Evolutionary conservation across 2,329 filamentous ascomycete species (phyloP).

Genomic region (Aspergillus sp.): DNA sequence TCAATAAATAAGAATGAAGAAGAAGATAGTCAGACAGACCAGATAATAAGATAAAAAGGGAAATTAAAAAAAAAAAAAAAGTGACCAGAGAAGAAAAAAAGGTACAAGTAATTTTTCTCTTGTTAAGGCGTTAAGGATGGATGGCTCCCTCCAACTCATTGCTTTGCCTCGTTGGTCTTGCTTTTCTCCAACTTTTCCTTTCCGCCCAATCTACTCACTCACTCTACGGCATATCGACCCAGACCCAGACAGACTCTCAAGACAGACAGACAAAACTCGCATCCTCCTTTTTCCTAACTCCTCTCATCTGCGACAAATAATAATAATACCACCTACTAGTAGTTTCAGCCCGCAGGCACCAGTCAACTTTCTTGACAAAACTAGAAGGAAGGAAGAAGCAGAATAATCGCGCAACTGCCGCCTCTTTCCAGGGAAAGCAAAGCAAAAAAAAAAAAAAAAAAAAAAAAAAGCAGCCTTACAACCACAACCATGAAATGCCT

Average conservation of each 20-base stretch:
- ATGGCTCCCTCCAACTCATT: too few relatives aligned
- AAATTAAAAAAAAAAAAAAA: too few relatives aligned
- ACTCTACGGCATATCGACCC: neutral
- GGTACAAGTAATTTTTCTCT: too few relatives aligned
- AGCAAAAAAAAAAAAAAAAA: neutral
- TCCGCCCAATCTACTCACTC: neutral
- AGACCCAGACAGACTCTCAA: neutral
- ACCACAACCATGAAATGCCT: neutral
- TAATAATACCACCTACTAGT: neutral
- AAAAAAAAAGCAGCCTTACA: neutral
- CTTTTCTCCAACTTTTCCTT: too few relatives aligned
- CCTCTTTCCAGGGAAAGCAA: neutral
- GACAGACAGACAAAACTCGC: too few relatives aligned
- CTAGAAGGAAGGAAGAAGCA: neutral
- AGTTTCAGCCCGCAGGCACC: neutral
- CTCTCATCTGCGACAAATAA: neutral
- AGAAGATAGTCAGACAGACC: too few relatives aligned
- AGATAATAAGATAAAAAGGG: too few relatives aligned
- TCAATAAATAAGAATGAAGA: too few relatives aligned
- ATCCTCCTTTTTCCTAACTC: neutral
- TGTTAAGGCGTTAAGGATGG: too few relatives aligned
- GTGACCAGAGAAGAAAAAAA: too few relatives aligned
- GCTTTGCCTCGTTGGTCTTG: too few relatives aligned
- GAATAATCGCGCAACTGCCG: slow-evolving; percentile 5
- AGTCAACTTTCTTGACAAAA: neutral